Base-by-base conservation (phyloP, 2,329 filamentous ascomycete genomes). In the Hymenoscyphus linearis region DNA sequence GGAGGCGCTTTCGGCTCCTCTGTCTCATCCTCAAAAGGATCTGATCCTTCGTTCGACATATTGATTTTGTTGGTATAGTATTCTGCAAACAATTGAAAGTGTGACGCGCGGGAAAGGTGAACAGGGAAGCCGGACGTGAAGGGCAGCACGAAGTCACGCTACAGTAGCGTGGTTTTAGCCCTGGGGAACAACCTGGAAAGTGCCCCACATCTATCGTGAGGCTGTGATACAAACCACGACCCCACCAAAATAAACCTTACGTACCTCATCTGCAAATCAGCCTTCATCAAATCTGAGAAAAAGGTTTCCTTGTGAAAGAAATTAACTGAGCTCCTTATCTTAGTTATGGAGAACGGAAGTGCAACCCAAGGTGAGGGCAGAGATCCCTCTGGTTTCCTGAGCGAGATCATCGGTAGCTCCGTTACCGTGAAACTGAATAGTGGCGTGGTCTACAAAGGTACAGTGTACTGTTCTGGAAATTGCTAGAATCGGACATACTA, bases 361-460 rank as follows among this genome's bases (percentile, higher is more conserved):
- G 74, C 76, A 63, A 76, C 77, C 34, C 83, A 85, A 72, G 76
- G 78, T 62, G 91, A 95, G 76, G 89, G 91, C 65, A 93, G 91
- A 76, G 95, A 99, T 75, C 95, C 95, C 3, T 96, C 93, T 13
- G 87, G 89, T 68, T 99, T 99, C 76, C 81, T 99, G 62, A 87
- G 89, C 76, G 91, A 96, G 74, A 96, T 99, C 74, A 96, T 96
- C 72, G 93, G 93, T 64, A 91, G 91, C 66, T 86, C 91, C 40
- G 95, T 99, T 67, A 96, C 91, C 1, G 93, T 99, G 68, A 98
- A 98, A 79, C 84, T 99, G 69, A 99, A 99, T 79, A 97, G 93
- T n/a, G 95, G 95, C 59, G 92, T 97, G 63, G 87, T 98, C 65
- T 99, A 97, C 83, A 97, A 95, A 84, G 95, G 93, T 18, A 44